These are phyloP conservation scores for Harringtonia aguacate DNA, from an alignment of 2,329 filamentous ascomycete species.

Conservation along the genomic window DNA sequence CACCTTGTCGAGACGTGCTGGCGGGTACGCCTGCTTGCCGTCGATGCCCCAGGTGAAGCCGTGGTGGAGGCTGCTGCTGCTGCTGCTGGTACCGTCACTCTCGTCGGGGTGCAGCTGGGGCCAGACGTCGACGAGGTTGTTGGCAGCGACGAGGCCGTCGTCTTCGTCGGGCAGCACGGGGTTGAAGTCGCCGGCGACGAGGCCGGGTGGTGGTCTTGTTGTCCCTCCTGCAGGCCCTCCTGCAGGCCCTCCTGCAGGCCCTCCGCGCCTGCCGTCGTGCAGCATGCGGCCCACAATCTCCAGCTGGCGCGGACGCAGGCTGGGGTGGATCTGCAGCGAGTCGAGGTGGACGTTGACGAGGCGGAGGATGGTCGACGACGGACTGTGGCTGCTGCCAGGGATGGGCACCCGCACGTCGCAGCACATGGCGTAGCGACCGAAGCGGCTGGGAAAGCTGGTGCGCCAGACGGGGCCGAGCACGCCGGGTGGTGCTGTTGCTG, in stretches of 20 bases:
- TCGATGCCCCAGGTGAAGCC: constrained; percentile 28
- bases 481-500: neutral
- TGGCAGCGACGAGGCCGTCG: constrained; percentile 17
- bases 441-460: constrained; percentile 19
- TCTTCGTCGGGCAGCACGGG: constrained; percentile 23
- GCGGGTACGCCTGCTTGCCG: constrained; percentile 20
- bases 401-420: constrained; percentile 18
- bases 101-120: constrained; percentile 15
- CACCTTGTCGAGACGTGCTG: constrained; percentile 25
- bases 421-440: constrained; percentile 22
- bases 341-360: constrained; percentile 18
- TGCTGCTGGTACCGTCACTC: too few species aligned
- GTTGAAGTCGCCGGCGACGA: constrained; percentile 30
- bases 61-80: too few species aligned
- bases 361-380: constrained; percentile 14
- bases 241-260: too few species aligned
- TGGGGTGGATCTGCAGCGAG: neutral
- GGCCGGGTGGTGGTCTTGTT: too few species aligned
- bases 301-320: constrained; percentile 11
- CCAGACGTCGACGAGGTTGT: constrained; percentile 25
- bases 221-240: too few species aligned
- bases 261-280: constrained; percentile 2
- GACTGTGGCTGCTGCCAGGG: too few species aligned
- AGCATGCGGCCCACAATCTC: constrained; percentile 17
- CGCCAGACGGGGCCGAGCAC: constrained; percentile 20